Percentiles rank a stretch among this genome's conserved stretches.
Evolutionary conservation across 1,139 yeast genomes (phyloP).

Genomic region (Saccharomyces hybrid): DNA sequence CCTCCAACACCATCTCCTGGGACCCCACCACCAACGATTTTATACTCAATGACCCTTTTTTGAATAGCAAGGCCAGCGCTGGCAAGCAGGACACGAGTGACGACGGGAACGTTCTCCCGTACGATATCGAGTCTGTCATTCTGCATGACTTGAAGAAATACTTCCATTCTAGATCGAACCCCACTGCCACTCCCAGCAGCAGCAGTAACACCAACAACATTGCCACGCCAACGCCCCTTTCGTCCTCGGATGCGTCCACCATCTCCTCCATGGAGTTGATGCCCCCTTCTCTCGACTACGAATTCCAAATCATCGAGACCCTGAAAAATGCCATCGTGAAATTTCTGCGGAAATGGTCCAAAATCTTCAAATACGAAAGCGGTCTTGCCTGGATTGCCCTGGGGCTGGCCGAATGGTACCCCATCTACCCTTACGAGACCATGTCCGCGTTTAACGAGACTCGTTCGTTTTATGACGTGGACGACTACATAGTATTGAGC

Average conservation of each 20-base stretch:
- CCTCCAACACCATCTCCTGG: conserved; percentile 40
- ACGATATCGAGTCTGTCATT: conserved; percentile 21
- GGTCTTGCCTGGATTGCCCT: conserved; percentile 84
- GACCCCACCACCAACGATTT: conserved; percentile 6
- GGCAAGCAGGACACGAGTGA: conserved; percentile 1
- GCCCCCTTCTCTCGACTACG: conserved; percentile 28
- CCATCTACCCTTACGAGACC: conserved; percentile 25
- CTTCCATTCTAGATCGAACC: conserved; percentile 20
- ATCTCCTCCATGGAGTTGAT: conserved; percentile 12
- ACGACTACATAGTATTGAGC: conserved; percentile 17
- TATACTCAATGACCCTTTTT: neutral
- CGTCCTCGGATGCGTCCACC: conserved; percentile 8
- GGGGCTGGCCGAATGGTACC: conserved; percentile 85
- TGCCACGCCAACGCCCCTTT: neutral
- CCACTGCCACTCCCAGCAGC: conserved; percentile 9
- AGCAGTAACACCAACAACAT: conserved; percentile 2
- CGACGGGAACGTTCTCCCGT: conserved; percentile 8
- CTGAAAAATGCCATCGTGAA: conserved; percentile 55
- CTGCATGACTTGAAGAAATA: conserved; percentile 29
- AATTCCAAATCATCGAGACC: conserved; percentile 46
- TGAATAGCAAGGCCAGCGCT: neutral
- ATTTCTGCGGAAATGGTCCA: conserved; percentile 74
- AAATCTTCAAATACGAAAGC: conserved; percentile 66
- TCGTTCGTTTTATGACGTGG: conserved; percentile 13
- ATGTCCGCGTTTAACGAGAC: conserved; percentile 2